Percentiles rank a stretch among this genome's conserved stretches.
Conservation (phyloP, 2,329 filamentous ascomycete genomes). For the Dothistroma septosporum region DNA sequence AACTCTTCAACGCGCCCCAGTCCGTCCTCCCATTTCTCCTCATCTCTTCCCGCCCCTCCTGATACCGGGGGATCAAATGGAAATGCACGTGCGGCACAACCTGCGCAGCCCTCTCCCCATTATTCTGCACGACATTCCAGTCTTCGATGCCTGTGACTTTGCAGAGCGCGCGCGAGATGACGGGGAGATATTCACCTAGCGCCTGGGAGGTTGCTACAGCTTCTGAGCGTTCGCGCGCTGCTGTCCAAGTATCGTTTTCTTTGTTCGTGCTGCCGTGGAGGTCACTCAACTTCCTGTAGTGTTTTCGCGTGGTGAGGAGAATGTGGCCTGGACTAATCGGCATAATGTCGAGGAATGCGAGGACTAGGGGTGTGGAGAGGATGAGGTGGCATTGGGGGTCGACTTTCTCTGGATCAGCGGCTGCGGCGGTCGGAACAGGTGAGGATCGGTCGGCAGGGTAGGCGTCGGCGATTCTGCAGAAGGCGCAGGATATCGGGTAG, state of each 20-base stretch:
- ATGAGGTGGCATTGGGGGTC: slow-evolving; percentile 55
- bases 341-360: slow-evolving; percentile 92
- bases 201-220: slow-evolving; percentile 25
- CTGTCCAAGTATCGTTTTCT: slow-evolving; percentile 16
- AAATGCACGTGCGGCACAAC: slow-evolving; percentile 93
- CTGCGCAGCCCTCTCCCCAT: slow-evolving; percentile 80
- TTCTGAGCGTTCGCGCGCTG: slow-evolving; percentile 16
- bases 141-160: slow-evolving; percentile 68
- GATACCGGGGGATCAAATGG: slow-evolving; percentile 78
- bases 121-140: slow-evolving; percentile 98
- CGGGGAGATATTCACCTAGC: slow-evolving; percentile 56
- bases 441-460: slow-evolving; percentile 47
- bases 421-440: slow-evolving; percentile 26
- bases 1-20: slow-evolving; percentile 51
- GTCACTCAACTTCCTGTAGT: slow-evolving; percentile 74
- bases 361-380: slow-evolving; percentile 68
- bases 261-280: slow-evolving; percentile 38
- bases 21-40: slow-evolving; percentile 48
- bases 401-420: slow-evolving; percentile 33
- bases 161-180: slow-evolving; percentile 68
- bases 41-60: slow-evolving; percentile 51
- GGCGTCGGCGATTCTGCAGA: slow-evolving; percentile 54
- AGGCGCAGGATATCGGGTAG: slow-evolving; percentile 51
- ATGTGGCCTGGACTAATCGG: slow-evolving; percentile 81
- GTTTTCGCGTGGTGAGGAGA: slow-evolving; percentile 71